Evolutionary conservation across 306 rosid species (phyloP).

Genomic region (Hippophae rhamnoides): DNA sequence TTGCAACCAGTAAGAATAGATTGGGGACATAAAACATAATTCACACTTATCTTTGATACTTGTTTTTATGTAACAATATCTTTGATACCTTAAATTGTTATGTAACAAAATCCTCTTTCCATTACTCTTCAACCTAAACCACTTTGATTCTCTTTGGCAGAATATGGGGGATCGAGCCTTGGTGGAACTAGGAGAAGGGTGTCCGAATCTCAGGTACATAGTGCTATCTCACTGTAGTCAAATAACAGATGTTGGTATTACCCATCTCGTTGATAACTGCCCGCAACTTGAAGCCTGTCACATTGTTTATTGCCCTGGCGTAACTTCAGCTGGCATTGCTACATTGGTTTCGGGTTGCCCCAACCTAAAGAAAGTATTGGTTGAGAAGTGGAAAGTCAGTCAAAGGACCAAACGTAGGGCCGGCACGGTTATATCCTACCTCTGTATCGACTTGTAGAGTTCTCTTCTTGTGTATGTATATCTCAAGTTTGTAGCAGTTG

Average conservation of each 20-base stretch:
- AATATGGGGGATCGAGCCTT: constrained; percentile 78
- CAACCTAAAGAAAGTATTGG: constrained; percentile 71
- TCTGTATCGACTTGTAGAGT: constrained; percentile 61
- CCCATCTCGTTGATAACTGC: constrained; percentile 67
- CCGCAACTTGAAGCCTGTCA: constrained; percentile 70
- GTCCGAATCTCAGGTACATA: constrained; percentile 63
- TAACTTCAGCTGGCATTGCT: constrained; percentile 79
- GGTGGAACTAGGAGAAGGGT: constrained; percentile 81
- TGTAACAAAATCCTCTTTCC: no score
- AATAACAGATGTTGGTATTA: constrained; percentile 72
- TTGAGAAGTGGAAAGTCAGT: constrained; percentile 97
- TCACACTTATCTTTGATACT: no score
- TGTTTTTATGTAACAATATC: no score
- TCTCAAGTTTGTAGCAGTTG: not conserved
- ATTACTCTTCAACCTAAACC: not conserved
- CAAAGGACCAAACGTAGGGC: constrained; percentile 76
- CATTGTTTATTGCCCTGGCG: constrained; percentile 79
- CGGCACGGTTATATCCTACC: constrained; percentile 65
- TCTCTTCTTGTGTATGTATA: constrained; percentile 7
- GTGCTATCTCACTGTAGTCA: constrained; percentile 83
- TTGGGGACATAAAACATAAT: no score
- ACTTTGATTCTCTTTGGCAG: constrained; percentile 27
- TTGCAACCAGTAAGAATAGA: no score
- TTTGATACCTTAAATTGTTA: no score
- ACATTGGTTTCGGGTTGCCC: constrained; percentile 77